These are phyloP conservation scores for Daldinia sp. DNA, from an alignment of 2,329 filamentous ascomycete species.

Conservation along the genomic window DNA sequence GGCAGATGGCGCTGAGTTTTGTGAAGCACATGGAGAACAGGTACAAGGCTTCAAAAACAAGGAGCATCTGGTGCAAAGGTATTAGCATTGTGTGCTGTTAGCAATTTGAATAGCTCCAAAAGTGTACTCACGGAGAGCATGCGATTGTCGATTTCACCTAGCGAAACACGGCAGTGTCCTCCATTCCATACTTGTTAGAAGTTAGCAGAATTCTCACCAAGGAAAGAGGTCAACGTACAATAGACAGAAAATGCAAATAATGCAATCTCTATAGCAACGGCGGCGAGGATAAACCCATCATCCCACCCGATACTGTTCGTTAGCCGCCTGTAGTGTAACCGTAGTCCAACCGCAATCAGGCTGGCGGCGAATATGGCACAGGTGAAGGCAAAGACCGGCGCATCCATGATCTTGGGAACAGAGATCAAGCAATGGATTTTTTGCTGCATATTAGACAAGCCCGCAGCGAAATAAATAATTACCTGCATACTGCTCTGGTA, in stretches of 20 bases:
- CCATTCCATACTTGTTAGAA: neutral
- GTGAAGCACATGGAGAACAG: slow-evolving; percentile 49
- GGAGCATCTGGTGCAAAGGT: slow-evolving; percentile 46
- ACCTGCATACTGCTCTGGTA: neutral
- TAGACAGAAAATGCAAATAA: slow-evolving; percentile 32
- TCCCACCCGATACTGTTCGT: slow-evolving; percentile 40
- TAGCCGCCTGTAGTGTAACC: slow-evolving; percentile 35
- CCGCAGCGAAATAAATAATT: neutral
- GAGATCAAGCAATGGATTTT: neutral
- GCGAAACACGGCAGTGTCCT: neutral
- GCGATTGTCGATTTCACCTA: neutral
- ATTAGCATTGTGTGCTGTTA: neutral
- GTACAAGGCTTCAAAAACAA: slow-evolving; percentile 51
- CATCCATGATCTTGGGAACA: slow-evolving; percentile 1
- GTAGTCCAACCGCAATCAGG: slow-evolving; percentile 31
- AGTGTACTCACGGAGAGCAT: slow-evolving; percentile 7
- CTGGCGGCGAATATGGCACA: slow-evolving; percentile 11
- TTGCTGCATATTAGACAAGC: neutral
- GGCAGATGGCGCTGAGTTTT: slow-evolving; percentile 53
- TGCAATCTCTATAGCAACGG: slow-evolving; percentile 20
- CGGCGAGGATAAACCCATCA: slow-evolving; percentile 36
- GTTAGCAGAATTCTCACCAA: neutral
- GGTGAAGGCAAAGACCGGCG: slow-evolving; percentile 1
- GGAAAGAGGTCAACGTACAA: neutral
- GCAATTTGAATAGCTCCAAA: neutral